These are phyloP conservation scores for Roridomyces roridus DNA, from an alignment of 768 basidiomycete genomes.

Conservation along the genomic window DNA sequence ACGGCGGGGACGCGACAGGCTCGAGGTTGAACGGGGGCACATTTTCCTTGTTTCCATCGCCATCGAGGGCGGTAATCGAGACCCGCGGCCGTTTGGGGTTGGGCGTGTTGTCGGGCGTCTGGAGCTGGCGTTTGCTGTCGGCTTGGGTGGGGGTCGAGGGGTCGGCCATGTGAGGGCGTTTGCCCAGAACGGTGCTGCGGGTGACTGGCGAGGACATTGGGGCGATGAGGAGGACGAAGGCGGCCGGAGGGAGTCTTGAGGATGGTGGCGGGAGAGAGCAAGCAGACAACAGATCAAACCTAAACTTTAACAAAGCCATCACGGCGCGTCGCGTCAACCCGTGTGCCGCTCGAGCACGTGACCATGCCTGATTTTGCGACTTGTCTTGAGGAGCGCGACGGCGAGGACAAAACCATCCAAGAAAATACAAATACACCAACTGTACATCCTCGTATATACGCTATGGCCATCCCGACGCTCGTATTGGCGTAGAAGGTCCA, in stretches of 20 bases:
- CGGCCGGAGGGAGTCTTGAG: background rate
- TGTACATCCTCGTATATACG: no score
- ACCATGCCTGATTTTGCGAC: no score
- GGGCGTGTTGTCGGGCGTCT: slow-evolving; percentile 69
- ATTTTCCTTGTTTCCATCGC: slow-evolving; percentile 78
- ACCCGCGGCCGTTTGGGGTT: slow-evolving; percentile 69
- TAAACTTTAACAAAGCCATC: slow-evolving; percentile 14
- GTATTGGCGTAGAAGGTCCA: slow-evolving; percentile 21
- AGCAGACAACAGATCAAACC: slow-evolving; percentile 5
- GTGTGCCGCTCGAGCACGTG: background rate
- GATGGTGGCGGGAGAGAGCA: slow-evolving; percentile 19
- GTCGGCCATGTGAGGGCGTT: slow-evolving; percentile 35
- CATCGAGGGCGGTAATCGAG: slow-evolving; percentile 49
- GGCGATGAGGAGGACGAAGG: slow-evolving; percentile 3
- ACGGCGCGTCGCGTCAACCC: slow-evolving; percentile 20
- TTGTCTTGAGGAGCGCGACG: no score
- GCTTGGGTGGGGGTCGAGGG: slow-evolving; percentile 30
- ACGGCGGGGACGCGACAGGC: slow-evolving; percentile 29
- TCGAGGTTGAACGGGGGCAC: slow-evolving; percentile 64
- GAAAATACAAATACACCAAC: slow-evolving; percentile 4
- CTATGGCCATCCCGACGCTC: slow-evolving; percentile 2
- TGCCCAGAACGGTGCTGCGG: slow-evolving; percentile 38
- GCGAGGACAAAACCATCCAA: no score
- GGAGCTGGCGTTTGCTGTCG: slow-evolving; percentile 47
- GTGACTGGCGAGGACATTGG: slow-evolving; percentile 30